phyloP scores from a whole-genome alignment of 768 basidiomycete genomes.

The Mycena venus region DNA sequence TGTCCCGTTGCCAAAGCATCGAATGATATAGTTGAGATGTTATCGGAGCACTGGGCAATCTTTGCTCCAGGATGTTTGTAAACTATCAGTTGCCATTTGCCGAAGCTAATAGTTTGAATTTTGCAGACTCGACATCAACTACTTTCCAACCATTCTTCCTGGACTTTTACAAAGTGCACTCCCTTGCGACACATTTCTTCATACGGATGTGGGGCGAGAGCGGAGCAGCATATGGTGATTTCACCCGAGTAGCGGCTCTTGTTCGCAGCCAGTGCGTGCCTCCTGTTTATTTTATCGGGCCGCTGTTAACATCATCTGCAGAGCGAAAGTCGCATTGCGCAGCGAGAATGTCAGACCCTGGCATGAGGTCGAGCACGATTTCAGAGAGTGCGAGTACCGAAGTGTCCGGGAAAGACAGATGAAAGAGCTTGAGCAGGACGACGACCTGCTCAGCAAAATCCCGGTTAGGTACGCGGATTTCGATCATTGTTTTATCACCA shows the following conservation, averaged over 20 bases:
- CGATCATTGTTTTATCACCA: neutral
- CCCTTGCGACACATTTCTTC: slow-evolving; percentile 87
- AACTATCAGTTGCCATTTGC: neutral
- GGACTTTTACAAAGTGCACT: slow-evolving; percentile 85
- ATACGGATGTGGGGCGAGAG: slow-evolving; percentile 95
- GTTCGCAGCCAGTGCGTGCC: slow-evolving; percentile 85
- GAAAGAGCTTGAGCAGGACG: slow-evolving; percentile 90
- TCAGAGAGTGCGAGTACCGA: slow-evolving; percentile 86
- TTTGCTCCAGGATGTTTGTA: slow-evolving; percentile 86
- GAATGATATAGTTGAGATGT: slow-evolving; percentile 86
- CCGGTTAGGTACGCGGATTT: slow-evolving; percentile 78
- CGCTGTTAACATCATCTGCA: slow-evolving; percentile 44
- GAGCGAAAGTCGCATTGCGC: slow-evolving; percentile 82
- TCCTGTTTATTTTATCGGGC: neutral
- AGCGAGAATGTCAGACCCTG: slow-evolving; percentile 82
- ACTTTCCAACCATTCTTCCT: slow-evolving; percentile 91
- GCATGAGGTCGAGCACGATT: slow-evolving; percentile 88
- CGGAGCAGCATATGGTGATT: slow-evolving; percentile 81
- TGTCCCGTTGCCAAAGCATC: slow-evolving; percentile 90
- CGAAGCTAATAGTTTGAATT: slow-evolving; percentile 12
- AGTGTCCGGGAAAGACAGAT: slow-evolving; percentile 90
- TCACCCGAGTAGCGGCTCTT: slow-evolving; percentile 81
- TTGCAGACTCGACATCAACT: slow-evolving; percentile 80
- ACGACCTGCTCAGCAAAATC: slow-evolving; percentile 87
- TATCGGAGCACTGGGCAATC: slow-evolving; percentile 89